Conservation (phyloP, 2,329 filamentous ascomycete species). For the Macrophomina pseudophaseolina region DNA sequence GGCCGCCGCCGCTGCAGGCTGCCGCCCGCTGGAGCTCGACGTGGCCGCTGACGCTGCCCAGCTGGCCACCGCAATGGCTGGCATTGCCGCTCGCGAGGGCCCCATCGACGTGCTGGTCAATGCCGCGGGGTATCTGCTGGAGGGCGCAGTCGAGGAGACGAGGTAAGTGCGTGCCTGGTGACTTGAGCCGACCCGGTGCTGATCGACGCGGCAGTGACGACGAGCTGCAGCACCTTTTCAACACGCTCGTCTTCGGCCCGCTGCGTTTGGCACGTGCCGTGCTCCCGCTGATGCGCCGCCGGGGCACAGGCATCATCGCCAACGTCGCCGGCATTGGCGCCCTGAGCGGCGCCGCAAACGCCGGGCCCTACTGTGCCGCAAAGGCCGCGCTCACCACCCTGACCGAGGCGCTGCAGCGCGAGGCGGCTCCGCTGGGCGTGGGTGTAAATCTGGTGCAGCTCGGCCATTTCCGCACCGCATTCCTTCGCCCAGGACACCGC, state of each 20-base stretch:
- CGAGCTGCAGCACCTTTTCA: slow-evolving; percentile 51
- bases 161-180: slow-evolving; percentile 36
- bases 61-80: slow-evolving; percentile 43
- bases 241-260: slow-evolving; percentile 61
- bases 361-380: slow-evolving; percentile 52
- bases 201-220: slow-evolving; percentile 38
- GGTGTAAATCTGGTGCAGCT: slow-evolving; percentile 54
- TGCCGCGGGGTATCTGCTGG: slow-evolving; percentile 52
- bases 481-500: slow-evolving; percentile 40
- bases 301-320: slow-evolving; percentile 50
- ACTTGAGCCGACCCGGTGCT: slow-evolving; percentile 33
- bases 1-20: slow-evolving; percentile 42
- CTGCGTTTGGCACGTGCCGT: slow-evolving; percentile 56
- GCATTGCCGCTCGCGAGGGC: slow-evolving; percentile 46
- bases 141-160: slow-evolving; percentile 53
- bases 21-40: slow-evolving; percentile 47
- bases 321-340: slow-evolving; percentile 55
- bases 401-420: slow-evolving; percentile 49
- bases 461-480: slow-evolving; percentile 58
- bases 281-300: slow-evolving; percentile 53
- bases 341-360: slow-evolving; percentile 46
- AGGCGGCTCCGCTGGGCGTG: slow-evolving; percentile 54
- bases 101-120: slow-evolving; percentile 54
- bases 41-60: slow-evolving; percentile 45
- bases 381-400: slow-evolving; percentile 53